phyloP scores from a whole-genome alignment of 208 protist genomes.

The Acanthamoeba castellanii region DNA sequence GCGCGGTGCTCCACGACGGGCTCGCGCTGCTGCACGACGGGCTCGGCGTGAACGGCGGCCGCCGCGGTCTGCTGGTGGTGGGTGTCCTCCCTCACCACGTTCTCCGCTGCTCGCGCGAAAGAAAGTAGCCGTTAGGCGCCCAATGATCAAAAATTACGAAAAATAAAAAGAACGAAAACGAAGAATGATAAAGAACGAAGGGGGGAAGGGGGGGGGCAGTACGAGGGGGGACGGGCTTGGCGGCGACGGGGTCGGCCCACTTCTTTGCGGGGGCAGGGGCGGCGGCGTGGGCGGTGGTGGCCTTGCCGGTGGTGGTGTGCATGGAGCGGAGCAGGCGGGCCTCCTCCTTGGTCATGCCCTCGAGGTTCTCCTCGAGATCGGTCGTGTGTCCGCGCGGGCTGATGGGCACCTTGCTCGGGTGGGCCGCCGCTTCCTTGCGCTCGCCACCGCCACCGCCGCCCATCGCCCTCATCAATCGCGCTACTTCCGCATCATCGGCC shows the following conservation, averaged over 20 bases:
- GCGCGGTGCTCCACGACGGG: background rate
- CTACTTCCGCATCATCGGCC: slow-evolving; percentile 36
- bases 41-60: background rate
- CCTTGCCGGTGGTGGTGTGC: slow-evolving; percentile 7
- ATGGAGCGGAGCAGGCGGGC: slow-evolving; percentile 8
- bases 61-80: background rate
- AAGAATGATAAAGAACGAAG: background rate
- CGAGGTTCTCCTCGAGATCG: slow-evolving; percentile 5
- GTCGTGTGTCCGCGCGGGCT: background rate
- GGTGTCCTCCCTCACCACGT: background rate
- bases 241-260: slow-evolving; percentile 29
- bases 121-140: background rate
- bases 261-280: background rate
- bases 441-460: background rate
- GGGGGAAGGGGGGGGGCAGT: background rate
- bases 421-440: background rate
- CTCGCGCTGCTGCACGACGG: background rate
- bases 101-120: background rate
- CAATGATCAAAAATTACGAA: background rate
- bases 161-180: background rate
- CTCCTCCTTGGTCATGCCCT: slow-evolving; percentile 23
- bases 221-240: slow-evolving; percentile 20
- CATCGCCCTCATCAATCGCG: slow-evolving; percentile 10
- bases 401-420: background rate
- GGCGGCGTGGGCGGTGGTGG: background rate